Conservation (phyloP, 352 stramenopile genomes). For the Discostella stelligera region DNA sequence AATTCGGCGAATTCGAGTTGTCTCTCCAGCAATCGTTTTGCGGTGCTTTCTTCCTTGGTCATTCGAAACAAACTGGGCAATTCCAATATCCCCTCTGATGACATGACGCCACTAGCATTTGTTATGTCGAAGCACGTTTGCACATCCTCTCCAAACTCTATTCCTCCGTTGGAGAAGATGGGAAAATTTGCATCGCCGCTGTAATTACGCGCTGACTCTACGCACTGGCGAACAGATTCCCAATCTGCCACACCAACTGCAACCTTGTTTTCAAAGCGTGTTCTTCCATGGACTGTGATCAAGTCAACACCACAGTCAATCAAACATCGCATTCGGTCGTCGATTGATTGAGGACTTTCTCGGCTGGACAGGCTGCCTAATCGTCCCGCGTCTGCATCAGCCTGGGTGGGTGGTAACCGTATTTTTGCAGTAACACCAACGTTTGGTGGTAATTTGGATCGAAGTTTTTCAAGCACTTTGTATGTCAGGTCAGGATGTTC, state of each 20-base stretch:
- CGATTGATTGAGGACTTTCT: slow-evolving; percentile 36
- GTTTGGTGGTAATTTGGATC: slow-evolving; percentile 33
- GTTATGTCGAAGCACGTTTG: slow-evolving; percentile 86
- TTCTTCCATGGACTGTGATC: slow-evolving; percentile 93
- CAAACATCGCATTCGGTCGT: slow-evolving; percentile 57
- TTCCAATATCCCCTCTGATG: slow-evolving; percentile 88
- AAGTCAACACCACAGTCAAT: slow-evolving; percentile 82
- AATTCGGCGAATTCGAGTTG: slow-evolving; percentile 68
- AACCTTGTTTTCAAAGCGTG: slow-evolving; percentile 95
- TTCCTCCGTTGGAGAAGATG: slow-evolving; percentile 94
- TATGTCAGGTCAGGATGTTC: slow-evolving; percentile 84
- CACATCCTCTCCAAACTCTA: slow-evolving; percentile 88
- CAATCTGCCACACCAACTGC: slow-evolving; percentile 86
- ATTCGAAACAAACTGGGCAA: slow-evolving; percentile 64
- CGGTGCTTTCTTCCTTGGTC: slow-evolving; percentile 17
- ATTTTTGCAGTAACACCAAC: slow-evolving; percentile 78
- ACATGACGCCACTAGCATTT: slow-evolving; percentile 90
- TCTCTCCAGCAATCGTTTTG: slow-evolving; percentile 53
- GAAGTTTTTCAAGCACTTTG: slow-evolving; percentile 79
- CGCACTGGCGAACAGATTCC: slow-evolving; percentile 86
- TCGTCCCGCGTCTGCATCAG: slow-evolving; percentile 35
- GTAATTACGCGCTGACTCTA: slow-evolving; percentile 79
- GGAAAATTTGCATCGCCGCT: slow-evolving; percentile 84
- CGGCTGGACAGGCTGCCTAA: slow-evolving; percentile 28
- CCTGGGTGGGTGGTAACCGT: slow-evolving; percentile 58